Base-by-base conservation (phyloP, 805 yeast species). In the Metschnikowia continentalis region DNA sequence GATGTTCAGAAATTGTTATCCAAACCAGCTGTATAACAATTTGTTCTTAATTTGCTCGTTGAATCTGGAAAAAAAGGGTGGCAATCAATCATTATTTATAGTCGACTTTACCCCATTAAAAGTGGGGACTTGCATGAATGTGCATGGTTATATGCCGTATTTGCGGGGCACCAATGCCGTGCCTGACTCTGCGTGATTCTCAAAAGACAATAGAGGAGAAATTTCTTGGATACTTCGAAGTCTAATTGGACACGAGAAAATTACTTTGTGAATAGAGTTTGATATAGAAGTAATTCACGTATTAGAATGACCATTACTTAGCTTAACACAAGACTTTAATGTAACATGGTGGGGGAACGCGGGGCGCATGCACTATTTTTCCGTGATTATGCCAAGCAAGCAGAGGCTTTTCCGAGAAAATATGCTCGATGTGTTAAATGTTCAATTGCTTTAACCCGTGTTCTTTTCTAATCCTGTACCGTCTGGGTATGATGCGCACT, bases 311-410 rank as follows among this genome's bases (percentile, higher is more conserved):
- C n/a, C 20, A 11, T 5, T 37, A 37, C 40, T 37, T 19, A 14
- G 13, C 13, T 10, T 19, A 36, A 6, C 40, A 2, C 7, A 20
- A 19, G 26, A 19, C 22, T 11, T 37, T 11, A 19, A 7, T 19
- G 23, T 26, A 15, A 10, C n/a, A 8, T 11, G 43, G 33, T 19
- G 45, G 39, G 45, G 39, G 47, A 23, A 35, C 33, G 47, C 32
- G 47, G 39, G 47, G 47, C 47, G 39, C 47, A 22, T 35, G 39
- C 39, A 20, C 33, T 5, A 8, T 22, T 35, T 43, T 35, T 42
- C 45, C 39, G 39, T 15, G 35, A 30, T 41, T 5, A 10, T 13
- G 19, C 32, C 42, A 38, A 14, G 32, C 30, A 14, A 38, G 17
- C 5, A 14, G 5, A 32, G 30, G 36, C 35, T 42, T 42, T 14